These are phyloP conservation scores for Ogataea paraovalis DNA, from an alignment of 805 yeast species.

Conservation along the genomic window DNA sequence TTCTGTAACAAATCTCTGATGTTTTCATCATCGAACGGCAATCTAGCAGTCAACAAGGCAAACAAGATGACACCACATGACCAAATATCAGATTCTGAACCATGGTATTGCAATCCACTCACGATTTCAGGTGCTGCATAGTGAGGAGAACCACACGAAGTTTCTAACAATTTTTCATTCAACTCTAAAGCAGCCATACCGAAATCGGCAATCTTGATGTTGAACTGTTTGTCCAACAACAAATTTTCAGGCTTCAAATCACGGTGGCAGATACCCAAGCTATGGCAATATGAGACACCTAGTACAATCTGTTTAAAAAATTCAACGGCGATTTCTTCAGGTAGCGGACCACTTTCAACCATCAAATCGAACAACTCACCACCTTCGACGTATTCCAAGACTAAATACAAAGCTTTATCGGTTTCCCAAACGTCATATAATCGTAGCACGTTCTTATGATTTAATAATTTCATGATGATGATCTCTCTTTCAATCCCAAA, in stretches of 20 bases:
- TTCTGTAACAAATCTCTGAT: conserved; percentile 81
- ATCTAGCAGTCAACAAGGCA: conserved; percentile 89
- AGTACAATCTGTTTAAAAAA: conserved; percentile 73
- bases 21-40: conserved; percentile 96
- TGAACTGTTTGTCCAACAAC: conserved; percentile 72
- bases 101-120: conserved; percentile 91
- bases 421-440: conserved; percentile 87
- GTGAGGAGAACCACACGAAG: conserved; percentile 97
- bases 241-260: conserved; percentile 81
- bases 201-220: conserved; percentile 95
- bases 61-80: conserved; percentile 94
- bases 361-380: conserved; percentile 93
- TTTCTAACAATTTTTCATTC: conserved; percentile 78
- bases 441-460: conserved; percentile 75
- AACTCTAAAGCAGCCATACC: conserved; percentile 97
- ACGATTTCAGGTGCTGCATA: conserved; percentile 98
- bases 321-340: conserved; percentile 83
- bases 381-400: conserved; percentile 93
- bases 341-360: conserved; percentile 82
- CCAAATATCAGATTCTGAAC: conserved; percentile 97
- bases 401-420: conserved; percentile 75
- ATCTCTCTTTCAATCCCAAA: conserved; percentile 86
- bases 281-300: conserved; percentile 67
- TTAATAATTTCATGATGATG: conserved; percentile 76
- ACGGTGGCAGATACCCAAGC: conserved; percentile 66